Evolutionary conservation across 192 early-diverging fungal species (phyloP).

Genomic region (Coemansia sp.): DNA sequence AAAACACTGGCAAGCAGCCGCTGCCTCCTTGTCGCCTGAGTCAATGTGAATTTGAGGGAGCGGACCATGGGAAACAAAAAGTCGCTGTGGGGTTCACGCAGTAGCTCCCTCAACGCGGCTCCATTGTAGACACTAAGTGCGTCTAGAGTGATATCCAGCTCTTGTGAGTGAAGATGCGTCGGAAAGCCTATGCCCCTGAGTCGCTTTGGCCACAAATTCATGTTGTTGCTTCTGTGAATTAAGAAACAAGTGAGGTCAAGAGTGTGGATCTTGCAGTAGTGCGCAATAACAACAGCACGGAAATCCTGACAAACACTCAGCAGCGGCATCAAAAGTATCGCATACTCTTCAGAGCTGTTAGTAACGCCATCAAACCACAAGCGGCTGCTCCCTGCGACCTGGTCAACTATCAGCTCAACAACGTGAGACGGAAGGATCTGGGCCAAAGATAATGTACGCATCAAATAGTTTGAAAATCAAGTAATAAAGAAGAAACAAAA

Average conservation of each 20-base stretch:
- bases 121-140: background rate
- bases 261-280: background rate
- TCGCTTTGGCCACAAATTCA: background rate
- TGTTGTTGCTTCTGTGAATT: background rate
- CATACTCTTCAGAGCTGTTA: background rate
- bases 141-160: background rate
- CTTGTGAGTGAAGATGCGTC: background rate
- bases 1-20: background rate
- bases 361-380: background rate
- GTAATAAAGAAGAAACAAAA: background rate
- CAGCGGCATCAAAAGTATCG: background rate
- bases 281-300: background rate
- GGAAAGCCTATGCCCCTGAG: background rate
- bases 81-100: background rate
- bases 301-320: background rate
- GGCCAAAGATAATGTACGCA: background rate
- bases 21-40: background rate
- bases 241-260: background rate
- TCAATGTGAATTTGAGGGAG: background rate
- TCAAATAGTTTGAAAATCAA: background rate
- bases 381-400: background rate
- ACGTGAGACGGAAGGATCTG: background rate
- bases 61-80: background rate
- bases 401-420: background rate
- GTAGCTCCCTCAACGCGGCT: background rate